phyloP scores from a whole-genome alignment of 1,284 basidiomycete species.

The Inonotus obliquus region DNA sequence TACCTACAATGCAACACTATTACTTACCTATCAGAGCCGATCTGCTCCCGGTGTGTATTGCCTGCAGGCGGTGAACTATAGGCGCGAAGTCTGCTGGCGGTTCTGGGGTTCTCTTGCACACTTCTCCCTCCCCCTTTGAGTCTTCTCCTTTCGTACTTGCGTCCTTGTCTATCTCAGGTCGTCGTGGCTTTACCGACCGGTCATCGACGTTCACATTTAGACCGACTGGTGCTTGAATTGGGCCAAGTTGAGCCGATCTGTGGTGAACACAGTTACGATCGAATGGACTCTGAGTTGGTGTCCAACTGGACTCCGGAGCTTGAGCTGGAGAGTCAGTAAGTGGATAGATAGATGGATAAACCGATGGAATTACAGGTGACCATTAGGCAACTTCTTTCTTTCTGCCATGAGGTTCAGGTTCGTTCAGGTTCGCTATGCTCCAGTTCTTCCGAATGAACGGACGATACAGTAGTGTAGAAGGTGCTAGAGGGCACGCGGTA shows the following conservation, averaged over 20 bases:
- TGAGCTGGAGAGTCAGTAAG: not conserved
- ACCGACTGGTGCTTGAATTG: not conserved
- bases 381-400: not conserved
- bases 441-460: not conserved
- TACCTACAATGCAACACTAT: not conserved
- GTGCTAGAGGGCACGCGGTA: not conserved
- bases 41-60: not conserved
- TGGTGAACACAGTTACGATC: not conserved
- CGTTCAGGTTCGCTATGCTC: not conserved
- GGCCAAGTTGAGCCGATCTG: not conserved
- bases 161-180: no score
- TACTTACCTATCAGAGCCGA: not conserved
- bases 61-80: no score
- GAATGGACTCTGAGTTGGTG: not conserved
- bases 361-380: not conserved
- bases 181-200: no score
- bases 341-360: not conserved
- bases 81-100: no score
- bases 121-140: not conserved
- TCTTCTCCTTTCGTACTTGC: not conserved
- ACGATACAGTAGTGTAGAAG: not conserved
- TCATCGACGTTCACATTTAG: not conserved
- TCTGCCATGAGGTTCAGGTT: not conserved
- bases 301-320: not conserved
- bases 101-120: not conserved